Conservation (phyloP, 2,329 filamentous ascomycete genomes). For the Pseudogymnoascus sp. region DNA sequence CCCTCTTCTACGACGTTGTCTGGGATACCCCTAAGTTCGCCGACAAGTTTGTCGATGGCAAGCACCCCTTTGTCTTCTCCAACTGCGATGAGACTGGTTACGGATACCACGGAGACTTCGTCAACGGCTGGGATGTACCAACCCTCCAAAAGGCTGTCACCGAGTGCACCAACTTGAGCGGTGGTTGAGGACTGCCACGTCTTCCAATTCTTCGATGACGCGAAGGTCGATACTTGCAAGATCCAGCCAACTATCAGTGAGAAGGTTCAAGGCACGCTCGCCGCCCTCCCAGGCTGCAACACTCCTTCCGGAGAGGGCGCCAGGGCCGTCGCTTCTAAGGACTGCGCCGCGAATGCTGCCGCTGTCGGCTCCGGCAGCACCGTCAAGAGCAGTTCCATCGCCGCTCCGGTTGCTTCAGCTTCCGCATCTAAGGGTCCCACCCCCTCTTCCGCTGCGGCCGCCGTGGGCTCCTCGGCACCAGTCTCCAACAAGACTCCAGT, state of each 20-base stretch:
- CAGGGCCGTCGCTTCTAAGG: constrained; percentile 32
- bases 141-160: constrained; percentile 42
- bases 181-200: constrained; percentile 35
- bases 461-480: neutral
- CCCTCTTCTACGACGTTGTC: constrained; percentile 51
- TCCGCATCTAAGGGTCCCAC: neutral
- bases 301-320: constrained; percentile 37
- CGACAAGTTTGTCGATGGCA: constrained; percentile 34
- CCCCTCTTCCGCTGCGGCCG: neutral
- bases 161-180: constrained; percentile 37
- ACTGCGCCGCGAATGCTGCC: constrained; percentile 26
- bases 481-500: neutral
- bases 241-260: constrained; percentile 38
- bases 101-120: constrained; percentile 49
- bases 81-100: constrained; percentile 43
- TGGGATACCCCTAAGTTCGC: constrained; percentile 44
- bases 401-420: neutral
- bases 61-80: constrained; percentile 45
- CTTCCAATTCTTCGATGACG: constrained; percentile 42
- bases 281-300: constrained; percentile 47
- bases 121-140: constrained; percentile 49
- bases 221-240: constrained; percentile 43
- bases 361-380: neutral
- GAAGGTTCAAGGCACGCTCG: constrained; percentile 34
- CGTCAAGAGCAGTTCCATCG: neutral